Evolutionary conservation across 495 filamentous ascomycete genomes (phyloP), one percentile per base, ranked within the genome.

Genomic region (Monascus purpureus): DNA sequence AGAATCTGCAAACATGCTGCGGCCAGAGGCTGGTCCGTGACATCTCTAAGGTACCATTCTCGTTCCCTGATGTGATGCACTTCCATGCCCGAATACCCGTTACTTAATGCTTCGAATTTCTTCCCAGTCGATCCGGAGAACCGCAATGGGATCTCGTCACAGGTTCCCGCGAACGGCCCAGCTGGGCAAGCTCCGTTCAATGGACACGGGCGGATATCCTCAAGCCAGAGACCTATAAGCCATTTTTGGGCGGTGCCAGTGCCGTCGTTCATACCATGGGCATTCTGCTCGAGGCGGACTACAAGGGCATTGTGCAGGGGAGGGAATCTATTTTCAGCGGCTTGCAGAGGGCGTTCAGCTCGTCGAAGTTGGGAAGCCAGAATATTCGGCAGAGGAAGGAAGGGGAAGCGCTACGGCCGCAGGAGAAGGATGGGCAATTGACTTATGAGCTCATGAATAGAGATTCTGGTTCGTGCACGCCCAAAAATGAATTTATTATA

Each of bases 391-490:
- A 59, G 38, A 52, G 65, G 29, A 52, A 58, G 33, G 63, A 61
- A 22, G 75, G 67, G 4, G 70, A 77, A 30, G 61, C 67, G 19
- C 53, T 82, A 31, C 55, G 67, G 43, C 64, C 73, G n/a, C 63
- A 74, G 33, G 77, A 82, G 47, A 57, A 56, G 19, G 68, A 74
- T 46, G 73, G 73, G 13, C 82, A 93, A 57, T 55, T 93, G 46
- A 95, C 87, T 22, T 97, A 97, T 62, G 90, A 97, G 68, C 70
- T 85, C 40, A 95, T 97, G 84, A 97, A 97, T 61, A 72, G 90
- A 37, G 92, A 97, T 49, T 72, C 74, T 28, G 73, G 72, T 76
- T 49, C 27, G 56, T 52, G 30, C 13, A 15, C 12, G n/a, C n/a
- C n/a, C n/a, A n/a, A n/a, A n/a, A n/a, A n/a, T n/a, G n/a, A n/a